A percentile compares a stretch with the other conserved stretches of the same genome.
Evolutionary conservation across 257 asterid genomes (phyloP).

Genomic region (Jaltomata sinuosa): DNA sequence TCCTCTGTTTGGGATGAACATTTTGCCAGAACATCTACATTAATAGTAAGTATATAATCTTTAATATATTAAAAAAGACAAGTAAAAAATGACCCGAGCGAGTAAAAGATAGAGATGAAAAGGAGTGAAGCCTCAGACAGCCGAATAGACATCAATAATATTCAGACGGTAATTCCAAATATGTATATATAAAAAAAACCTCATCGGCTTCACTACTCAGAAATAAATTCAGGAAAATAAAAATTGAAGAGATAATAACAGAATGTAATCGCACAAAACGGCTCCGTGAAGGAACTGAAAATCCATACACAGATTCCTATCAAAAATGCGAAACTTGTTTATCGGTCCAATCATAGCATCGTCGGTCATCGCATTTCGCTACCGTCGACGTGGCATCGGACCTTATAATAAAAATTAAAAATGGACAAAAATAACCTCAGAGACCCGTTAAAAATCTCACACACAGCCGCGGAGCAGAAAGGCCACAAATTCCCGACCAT

Average conservation of each 20-base stretch:
- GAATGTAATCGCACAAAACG: constrained; percentile 65
- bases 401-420: not conserved
- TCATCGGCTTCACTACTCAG: constrained; percentile 40
- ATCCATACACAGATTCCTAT: constrained; percentile 62
- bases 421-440: constrained; percentile 30
- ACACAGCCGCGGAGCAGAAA: constrained; percentile 25
- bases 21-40: no score
- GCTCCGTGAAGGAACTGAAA: constrained; percentile 34
- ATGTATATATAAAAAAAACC: constrained; percentile 8
- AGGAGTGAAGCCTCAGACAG: constrained; percentile 52
- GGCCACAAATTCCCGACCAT: constrained; percentile 39
- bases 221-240: no score
- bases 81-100: no score
- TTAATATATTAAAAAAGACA: no score
- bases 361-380: constrained; percentile 41
- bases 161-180: constrained; percentile 85
- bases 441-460: constrained; percentile 71
- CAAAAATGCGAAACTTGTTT: constrained; percentile 44
- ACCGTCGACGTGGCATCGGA: constrained; percentile 65
- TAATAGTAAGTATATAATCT: no score
- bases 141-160: constrained; percentile 37
- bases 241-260: no score
- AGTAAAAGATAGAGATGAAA: no score
- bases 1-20: no score
- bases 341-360: constrained; percentile 51